These are phyloP conservation scores for Colletotrichum sp. DNA, from an alignment of 2,329 filamentous ascomycete genomes.

Conservation along the genomic window DNA sequence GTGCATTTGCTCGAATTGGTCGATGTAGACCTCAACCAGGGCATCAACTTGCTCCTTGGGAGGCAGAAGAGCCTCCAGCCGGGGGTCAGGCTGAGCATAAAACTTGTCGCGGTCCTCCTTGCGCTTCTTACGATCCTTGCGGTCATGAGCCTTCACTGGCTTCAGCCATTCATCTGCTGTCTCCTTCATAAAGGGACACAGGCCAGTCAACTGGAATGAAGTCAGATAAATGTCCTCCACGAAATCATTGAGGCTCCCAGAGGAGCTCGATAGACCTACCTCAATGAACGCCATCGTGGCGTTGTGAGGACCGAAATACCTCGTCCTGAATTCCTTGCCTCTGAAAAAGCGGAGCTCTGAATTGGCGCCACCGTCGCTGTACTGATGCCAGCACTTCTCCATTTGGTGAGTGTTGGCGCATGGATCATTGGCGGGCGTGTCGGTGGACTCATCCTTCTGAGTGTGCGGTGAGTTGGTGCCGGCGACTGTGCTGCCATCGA, in stretches of 20 bases:
- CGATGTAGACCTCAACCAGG: constrained; percentile 54
- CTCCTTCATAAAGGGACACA: constrained; percentile 67
- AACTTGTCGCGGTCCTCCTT: constrained; percentile 56
- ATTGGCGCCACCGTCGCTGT: constrained; percentile 49
- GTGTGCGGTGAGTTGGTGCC: constrained; percentile 49
- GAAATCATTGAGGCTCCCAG: neutral
- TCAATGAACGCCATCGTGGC: constrained; percentile 66
- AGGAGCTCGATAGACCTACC: constrained; percentile 27
- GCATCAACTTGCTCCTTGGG: constrained; percentile 53
- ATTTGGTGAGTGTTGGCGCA: constrained; percentile 25
- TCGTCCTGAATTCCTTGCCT: constrained; percentile 63
- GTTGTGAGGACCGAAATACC: constrained; percentile 66
- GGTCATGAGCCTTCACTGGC: constrained; percentile 59
- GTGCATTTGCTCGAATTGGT: constrained; percentile 61
- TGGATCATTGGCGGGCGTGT: constrained; percentile 34
- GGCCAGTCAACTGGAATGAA: constrained; percentile 48
- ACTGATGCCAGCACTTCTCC: constrained; percentile 27
- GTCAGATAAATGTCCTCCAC: neutral
- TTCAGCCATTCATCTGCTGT: constrained; percentile 66
- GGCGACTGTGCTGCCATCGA: constrained; percentile 58
- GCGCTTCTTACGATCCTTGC: constrained; percentile 60
- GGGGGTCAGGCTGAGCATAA: constrained; percentile 51
- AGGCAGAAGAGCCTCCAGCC: constrained; percentile 56
- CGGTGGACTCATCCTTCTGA: constrained; percentile 46
- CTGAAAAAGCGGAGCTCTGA: constrained; percentile 63